A percentile compares a stretch with the other conserved stretches of the same genome.
phyloP scores from a whole-genome alignment of 441 rosid genomes.

The Pelargonium myrrhifolium region DNA sequence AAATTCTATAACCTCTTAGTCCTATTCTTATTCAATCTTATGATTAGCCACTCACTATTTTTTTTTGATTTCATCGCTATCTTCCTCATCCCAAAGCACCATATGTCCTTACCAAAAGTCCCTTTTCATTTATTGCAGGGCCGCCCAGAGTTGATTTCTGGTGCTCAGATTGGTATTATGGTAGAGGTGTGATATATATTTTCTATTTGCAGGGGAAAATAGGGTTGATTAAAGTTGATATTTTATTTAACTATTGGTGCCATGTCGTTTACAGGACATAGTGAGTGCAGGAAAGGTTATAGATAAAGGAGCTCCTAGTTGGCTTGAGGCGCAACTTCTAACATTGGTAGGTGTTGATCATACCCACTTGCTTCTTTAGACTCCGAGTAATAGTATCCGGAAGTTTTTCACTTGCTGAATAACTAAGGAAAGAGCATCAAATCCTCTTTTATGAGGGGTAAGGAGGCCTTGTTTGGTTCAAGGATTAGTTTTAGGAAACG shows the following conservation, averaged over 20 bases:
- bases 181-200: constrained; percentile 46
- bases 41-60: too few relatives aligned
- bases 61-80: too few relatives aligned
- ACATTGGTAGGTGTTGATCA: constrained; percentile 43
- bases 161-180: constrained; percentile 67
- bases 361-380: neutral
- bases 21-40: too few relatives aligned
- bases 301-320: constrained; percentile 35
- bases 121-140: constrained; percentile 37
- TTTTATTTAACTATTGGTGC: constrained; percentile 9
- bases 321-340: constrained; percentile 56
- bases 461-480: too few relatives aligned
- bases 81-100: too few relatives aligned
- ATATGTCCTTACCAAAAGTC: too few relatives aligned
- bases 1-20: too few relatives aligned
- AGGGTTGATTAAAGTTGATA: constrained; percentile 3
- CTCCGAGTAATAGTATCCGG: too few relatives aligned
- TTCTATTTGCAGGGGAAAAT: constrained; percentile 17
- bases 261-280: constrained; percentile 38
- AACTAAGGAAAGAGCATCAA: too few relatives aligned
- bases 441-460: too few relatives aligned
- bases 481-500: too few relatives aligned
- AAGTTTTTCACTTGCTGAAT: too few relatives aligned
- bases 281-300: constrained; percentile 17
- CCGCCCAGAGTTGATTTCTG: constrained; percentile 59